Evolutionary conservation across 768 basidiomycete species (phyloP).

Genomic region (Boletus vermiculosoides): DNA sequence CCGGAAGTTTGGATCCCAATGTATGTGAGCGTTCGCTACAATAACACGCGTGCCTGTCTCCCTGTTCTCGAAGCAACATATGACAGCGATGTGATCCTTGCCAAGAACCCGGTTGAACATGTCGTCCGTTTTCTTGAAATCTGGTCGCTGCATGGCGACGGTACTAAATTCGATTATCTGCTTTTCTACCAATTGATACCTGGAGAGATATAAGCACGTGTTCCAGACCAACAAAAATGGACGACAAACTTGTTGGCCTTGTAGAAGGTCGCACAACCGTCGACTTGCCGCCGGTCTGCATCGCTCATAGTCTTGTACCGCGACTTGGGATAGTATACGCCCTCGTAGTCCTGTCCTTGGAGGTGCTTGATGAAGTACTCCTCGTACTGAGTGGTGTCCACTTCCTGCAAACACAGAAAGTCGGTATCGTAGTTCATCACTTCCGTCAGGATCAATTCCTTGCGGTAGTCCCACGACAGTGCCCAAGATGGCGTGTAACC

Average conservation of each 20-base stretch:
- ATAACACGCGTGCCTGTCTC: constrained; percentile 85
- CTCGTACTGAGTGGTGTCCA: constrained; percentile 89
- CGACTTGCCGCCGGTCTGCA: constrained; percentile 81
- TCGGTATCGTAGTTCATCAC: constrained; percentile 79
- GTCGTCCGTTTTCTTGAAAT: constrained; percentile 97
- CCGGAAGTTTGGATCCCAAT: constrained; percentile 88
- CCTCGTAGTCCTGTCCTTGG: constrained; percentile 77
- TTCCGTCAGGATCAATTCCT: constrained; percentile 83
- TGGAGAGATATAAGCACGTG: constrained; percentile 32
- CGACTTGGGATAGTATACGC: constrained; percentile 89
- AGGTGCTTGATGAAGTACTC: constrained; percentile 83
- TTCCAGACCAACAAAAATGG: constrained; percentile 1
- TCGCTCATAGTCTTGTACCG: constrained; percentile 92
- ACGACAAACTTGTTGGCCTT: constrained; percentile 76
- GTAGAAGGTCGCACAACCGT: constrained; percentile 97
- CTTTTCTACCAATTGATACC: constrained; percentile 91
- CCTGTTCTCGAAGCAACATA: constrained; percentile 83
- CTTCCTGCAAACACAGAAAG: constrained; percentile 93
- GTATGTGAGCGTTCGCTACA: constrained; percentile 87
- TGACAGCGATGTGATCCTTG: constrained; percentile 89
- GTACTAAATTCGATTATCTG: constrained; percentile 92
- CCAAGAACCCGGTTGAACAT: constrained; percentile 99
- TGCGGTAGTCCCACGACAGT: constrained; percentile 91
- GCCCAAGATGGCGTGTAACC: constrained; percentile 98
- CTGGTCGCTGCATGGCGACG: constrained; percentile 87